Evolutionary conservation across 2,329 filamentous ascomycete genomes (phyloP).

Genomic region (Moelleriella libera): DNA sequence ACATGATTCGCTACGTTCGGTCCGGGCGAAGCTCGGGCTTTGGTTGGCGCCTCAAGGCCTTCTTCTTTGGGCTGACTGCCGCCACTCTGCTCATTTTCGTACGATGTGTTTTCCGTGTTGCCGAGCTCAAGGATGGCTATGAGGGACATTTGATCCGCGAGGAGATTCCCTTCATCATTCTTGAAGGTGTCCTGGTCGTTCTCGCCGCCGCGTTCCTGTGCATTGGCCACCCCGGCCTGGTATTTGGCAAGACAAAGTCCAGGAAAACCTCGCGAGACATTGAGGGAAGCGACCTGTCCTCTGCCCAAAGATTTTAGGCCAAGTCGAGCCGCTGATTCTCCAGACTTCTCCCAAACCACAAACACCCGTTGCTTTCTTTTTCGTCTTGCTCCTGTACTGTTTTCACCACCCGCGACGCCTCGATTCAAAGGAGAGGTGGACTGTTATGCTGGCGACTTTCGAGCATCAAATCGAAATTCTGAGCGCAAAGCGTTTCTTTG

Average conservation of each 20-base stretch:
- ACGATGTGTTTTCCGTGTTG: constrained; percentile 49
- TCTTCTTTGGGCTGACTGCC: constrained; percentile 21
- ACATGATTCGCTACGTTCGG: constrained; percentile 28
- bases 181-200: constrained; percentile 31
- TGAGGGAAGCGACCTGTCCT: no score
- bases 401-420: no score
- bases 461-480: no score
- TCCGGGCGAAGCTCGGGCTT: constrained; percentile 11
- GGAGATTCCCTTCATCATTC: constrained; percentile 35
- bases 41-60: constrained; percentile 21
- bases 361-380: no score
- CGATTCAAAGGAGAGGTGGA: no score
- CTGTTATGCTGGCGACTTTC: no score
- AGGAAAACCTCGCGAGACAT: no score
- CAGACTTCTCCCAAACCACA: no score
- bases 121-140: constrained; percentile 52
- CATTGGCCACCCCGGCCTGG: constrained; percentile 27
- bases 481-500: no score
- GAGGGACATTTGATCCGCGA: constrained; percentile 36
- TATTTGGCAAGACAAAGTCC: constrained; percentile 12
- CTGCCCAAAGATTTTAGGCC: no score
- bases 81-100: constrained; percentile 47
- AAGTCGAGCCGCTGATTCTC: no score
- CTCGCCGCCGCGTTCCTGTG: constrained; percentile 21
- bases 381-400: no score